Base-by-base conservation (phyloP, 2,329 filamentous ascomycete genomes). In the Fusarium decemcellulare region DNA sequence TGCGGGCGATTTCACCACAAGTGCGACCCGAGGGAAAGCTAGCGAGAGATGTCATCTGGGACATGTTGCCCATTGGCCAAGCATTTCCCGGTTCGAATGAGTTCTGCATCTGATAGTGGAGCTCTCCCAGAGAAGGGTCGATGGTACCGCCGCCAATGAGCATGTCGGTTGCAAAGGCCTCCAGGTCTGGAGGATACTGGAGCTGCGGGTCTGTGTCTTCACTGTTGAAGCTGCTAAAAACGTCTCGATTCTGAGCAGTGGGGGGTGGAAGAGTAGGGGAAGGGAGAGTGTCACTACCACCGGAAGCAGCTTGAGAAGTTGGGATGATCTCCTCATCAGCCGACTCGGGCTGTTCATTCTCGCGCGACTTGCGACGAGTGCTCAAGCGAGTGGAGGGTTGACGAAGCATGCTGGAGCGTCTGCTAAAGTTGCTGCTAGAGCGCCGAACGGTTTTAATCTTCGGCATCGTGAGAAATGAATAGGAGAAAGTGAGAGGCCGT, bases 1-100 rank as follows among this genome's bases (percentile, higher is more conserved):
- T 79, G 12, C 75, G 74, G 8, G 86, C 85, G 15, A 88, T 74
- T 6, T 83, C 79, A 58, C 84, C 84, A 2, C 86, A 87, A 6
- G 82, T 84, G 61, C 67, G 74, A 43, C 53, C 39, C 10, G 56
- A 30, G 16, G 29, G 18, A 36, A 16, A 16, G 10, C 29, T 55
- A 12, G 44, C 36, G 30, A 27, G 34, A 15, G 14, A 32, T 18
- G 11, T 32, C n/a, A 37, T 44, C 18, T 39, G 34, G 37, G 48
- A 48, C 42, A 58, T 39, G 14, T 42, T 52, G 9, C 32, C 23
- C 10, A 42, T 27, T 3, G 57, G 16, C 43, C 37, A 40, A 8
- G 39, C 46, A 4, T 37, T 9, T 3, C 10, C 18, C 34, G 51
- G 9, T 16, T 14, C 42, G 15, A 34, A 43, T 29, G 37, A 37